Evolutionary conservation across 306 rosid species (phyloP).

Genomic region (Abrus pulchellus): DNA sequence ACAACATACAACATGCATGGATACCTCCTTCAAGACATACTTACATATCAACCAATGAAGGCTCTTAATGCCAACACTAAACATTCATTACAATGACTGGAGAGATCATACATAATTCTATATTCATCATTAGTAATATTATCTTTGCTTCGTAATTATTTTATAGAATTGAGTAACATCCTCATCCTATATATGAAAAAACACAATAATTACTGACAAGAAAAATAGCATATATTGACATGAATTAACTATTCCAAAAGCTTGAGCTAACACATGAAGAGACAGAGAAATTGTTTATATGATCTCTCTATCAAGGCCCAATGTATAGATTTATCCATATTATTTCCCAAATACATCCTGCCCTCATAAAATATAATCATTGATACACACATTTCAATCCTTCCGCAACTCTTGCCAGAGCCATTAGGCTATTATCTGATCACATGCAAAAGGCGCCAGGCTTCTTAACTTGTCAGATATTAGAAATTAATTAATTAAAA

Average conservation of each 20-base stretch:
- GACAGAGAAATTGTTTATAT: background rate
- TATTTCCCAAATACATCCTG: background rate
- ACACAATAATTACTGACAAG: background rate
- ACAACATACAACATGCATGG: too few species aligned
- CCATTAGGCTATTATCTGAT: slow-evolving; percentile 1
- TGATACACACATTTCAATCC: slow-evolving; percentile 27
- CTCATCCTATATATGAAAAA: background rate
- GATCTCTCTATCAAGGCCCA: background rate
- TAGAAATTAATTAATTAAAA: slow-evolving; percentile 25
- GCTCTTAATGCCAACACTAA: background rate
- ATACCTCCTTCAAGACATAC: too few species aligned
- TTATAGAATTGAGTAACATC: background rate
- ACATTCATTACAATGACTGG: slow-evolving; percentile 11
- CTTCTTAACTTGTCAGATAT: background rate
- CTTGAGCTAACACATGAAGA: background rate
- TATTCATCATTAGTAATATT: background rate
- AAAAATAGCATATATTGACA: background rate
- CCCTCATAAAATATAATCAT: background rate
- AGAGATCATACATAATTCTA: background rate
- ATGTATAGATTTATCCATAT: background rate
- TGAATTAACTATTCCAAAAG: background rate
- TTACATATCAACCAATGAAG: background rate
- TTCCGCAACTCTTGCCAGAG: slow-evolving; percentile 15
- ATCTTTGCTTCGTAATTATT: background rate
- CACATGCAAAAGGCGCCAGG: background rate